These are phyloP conservation scores for Pythium monospermum DNA, from an alignment of 352 stramenopile genomes.

Conservation along the genomic window DNA sequence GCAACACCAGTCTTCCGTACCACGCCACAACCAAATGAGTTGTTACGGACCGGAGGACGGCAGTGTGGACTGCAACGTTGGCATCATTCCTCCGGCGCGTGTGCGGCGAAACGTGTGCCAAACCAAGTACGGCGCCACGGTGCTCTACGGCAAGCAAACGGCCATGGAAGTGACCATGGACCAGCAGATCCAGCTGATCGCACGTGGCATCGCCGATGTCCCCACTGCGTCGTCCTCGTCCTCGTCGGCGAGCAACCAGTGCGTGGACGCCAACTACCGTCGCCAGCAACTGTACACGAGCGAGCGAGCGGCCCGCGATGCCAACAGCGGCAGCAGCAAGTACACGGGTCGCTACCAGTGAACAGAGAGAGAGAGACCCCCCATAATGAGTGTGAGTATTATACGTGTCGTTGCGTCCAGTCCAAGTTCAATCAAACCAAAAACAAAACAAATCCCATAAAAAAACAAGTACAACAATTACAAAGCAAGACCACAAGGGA, in stretches of 20 bases:
- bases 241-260: no score
- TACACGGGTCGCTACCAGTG: constrained; percentile 6
- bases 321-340: no score
- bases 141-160: constrained; percentile 12
- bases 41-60: constrained; percentile 1
- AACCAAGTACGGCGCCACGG: constrained; percentile 15
- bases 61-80: constrained; percentile 13
- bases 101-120: constrained; percentile 20
- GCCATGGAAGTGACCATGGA: constrained; percentile 14
- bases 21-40: constrained; percentile 1
- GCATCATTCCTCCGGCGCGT: constrained; percentile 18
- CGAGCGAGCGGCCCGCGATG: constrained; percentile 3
- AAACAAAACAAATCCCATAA: no score
- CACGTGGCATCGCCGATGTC: constrained; percentile 9
- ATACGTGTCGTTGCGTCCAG: no score
- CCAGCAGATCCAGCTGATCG: constrained; percentile 18
- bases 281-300: constrained; percentile 5
- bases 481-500: no score
- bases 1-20: not conserved
- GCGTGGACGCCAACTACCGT: constrained; percentile 7
- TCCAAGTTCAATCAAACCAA: no score
- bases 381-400: no score
- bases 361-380: constrained; percentile 3
- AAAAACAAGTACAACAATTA: no score
- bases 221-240: not conserved